These are phyloP conservation scores for Handroanthus guayacan DNA, from an alignment of 257 asterid genomes.

Conservation along the genomic window DNA sequence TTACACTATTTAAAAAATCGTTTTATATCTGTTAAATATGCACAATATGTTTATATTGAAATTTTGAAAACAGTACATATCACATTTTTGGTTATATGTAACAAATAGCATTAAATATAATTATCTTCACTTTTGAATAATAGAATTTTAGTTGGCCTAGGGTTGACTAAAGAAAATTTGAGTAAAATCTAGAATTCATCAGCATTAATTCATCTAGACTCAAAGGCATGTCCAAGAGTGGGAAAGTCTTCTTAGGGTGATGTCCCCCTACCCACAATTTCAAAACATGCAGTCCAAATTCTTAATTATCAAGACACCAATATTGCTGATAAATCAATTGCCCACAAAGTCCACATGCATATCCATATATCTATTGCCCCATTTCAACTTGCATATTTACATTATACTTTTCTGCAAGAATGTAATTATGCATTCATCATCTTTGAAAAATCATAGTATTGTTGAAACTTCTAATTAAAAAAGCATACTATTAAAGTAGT, in stretches of 20 bases:
- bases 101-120: neutral
- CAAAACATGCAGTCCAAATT: constrained; percentile 6
- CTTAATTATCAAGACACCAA: neutral
- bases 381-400: too few relatives aligned
- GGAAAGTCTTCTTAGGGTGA: neutral
- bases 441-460: neutral
- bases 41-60: neutral
- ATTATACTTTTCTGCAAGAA: too few relatives aligned
- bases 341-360: constrained; percentile 1
- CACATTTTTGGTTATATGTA: neutral
- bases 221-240: neutral
- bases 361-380: neutral
- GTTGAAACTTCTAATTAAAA: neutral
- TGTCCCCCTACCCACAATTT: neutral
- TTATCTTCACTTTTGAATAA: too few relatives aligned
- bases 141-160: neutral
- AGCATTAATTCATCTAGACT: neutral
- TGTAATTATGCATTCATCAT: too few relatives aligned
- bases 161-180: neutral
- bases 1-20: too few relatives aligned
- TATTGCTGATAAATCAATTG: constrained; percentile 8
- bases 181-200: neutral
- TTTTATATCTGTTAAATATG: too few relatives aligned
- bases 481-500: neutral
- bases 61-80: neutral